These are phyloP conservation scores for Anacardium occidentale DNA, from an alignment of 345 rosid genomes.

Conservation along the genomic window DNA sequence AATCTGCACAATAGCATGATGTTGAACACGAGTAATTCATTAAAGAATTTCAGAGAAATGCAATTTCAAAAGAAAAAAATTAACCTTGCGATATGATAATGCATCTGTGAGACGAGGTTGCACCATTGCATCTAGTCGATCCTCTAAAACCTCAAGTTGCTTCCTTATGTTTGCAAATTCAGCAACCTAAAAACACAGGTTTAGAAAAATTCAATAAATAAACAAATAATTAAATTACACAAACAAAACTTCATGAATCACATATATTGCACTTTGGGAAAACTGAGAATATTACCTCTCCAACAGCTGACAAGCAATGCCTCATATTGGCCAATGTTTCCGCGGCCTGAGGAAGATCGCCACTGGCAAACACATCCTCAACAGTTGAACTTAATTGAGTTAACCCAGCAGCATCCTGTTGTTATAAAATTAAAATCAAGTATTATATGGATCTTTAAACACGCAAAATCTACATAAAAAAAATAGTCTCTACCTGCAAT, in stretches of 20 bases:
- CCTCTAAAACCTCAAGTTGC: conserved; percentile 95
- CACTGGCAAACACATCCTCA: conserved; percentile 95
- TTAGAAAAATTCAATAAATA: neutral
- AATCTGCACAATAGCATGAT: conserved; percentile 45
- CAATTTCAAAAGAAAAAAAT: neutral
- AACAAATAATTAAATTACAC: neutral
- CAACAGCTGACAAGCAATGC: conserved; percentile 97
- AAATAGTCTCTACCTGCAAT: conserved; percentile 54
- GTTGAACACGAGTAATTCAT: conserved; percentile 6
- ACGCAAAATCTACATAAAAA: conserved; percentile 11
- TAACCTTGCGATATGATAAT: conserved; percentile 85
- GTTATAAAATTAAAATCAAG: neutral
- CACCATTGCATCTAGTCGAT: conserved; percentile 88
- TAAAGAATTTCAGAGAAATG: neutral
- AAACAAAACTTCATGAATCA: neutral
- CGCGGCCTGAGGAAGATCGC: conserved; percentile 98
- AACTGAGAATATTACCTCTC: conserved; percentile 59
- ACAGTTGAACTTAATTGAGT: conserved; percentile 94
- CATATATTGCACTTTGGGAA: neutral
- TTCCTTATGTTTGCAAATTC: conserved; percentile 95
- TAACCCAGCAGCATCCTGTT: conserved; percentile 95
- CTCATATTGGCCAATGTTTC: conserved; percentile 99
- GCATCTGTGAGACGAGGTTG: conserved; percentile 98
- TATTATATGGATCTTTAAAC: conserved; percentile 5
- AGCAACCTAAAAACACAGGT: conserved; percentile 62